phyloP scores from a whole-genome alignment of 129 eudicot species.

The Calendula officinalis region DNA sequence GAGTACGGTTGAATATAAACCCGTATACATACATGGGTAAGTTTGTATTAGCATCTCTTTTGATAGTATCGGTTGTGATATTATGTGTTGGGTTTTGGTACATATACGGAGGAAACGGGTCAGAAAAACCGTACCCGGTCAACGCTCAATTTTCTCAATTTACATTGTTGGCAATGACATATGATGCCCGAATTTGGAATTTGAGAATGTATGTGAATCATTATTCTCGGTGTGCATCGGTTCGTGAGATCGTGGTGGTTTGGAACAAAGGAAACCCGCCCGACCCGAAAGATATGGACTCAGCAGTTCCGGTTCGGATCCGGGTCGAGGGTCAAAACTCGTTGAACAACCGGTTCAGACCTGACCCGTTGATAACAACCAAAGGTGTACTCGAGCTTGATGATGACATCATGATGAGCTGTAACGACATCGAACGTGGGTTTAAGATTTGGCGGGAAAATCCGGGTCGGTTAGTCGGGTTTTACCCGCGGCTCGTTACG shows the following conservation, averaged over 20 bases:
- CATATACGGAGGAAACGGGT: conserved; percentile 76
- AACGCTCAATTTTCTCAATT: conserved; percentile 69
- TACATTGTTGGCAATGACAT: conserved; percentile 82
- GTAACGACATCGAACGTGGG: conserved; percentile 80
- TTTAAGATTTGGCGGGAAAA: conserved; percentile 80
- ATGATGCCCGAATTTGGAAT: conserved; percentile 85
- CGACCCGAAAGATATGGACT: conserved; percentile 44
- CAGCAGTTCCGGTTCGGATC: conserved; percentile 70
- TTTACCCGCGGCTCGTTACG: conserved; percentile 65
- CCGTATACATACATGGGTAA: conserved; percentile 48
- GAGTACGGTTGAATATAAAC: conserved; percentile 52
- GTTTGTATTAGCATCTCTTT: conserved; percentile 34
- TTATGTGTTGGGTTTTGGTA: conserved; percentile 46
- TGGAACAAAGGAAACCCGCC: conserved; percentile 91
- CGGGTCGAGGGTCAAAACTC: conserved; percentile 69
- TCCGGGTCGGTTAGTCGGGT: conserved; percentile 77
- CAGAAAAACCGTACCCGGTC: conserved; percentile 61
- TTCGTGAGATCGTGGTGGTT: conserved; percentile 75
- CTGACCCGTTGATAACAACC: conserved; percentile 57
- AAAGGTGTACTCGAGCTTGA: conserved; percentile 82
- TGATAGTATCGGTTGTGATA: conserved; percentile 37
- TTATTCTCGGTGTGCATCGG: conserved; percentile 81
- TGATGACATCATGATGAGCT: conserved; percentile 88
- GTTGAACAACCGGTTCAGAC: conserved; percentile 67
- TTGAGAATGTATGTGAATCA: conserved; percentile 68